phyloP scores from a whole-genome alignment of 352 stramenopile genomes.

The Blastocystis sp. region DNA sequence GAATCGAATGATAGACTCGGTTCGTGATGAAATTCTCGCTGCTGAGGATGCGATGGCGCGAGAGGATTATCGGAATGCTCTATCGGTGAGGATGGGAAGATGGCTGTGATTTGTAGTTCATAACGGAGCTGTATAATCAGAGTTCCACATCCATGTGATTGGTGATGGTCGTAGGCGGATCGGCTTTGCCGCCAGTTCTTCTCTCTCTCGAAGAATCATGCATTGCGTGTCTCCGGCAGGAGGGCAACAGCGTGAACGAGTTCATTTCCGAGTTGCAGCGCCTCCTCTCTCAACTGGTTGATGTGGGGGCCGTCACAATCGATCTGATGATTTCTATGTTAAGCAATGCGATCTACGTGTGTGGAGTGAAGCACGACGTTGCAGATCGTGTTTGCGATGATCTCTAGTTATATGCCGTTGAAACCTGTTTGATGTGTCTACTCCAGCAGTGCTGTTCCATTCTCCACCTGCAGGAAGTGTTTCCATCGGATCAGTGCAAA shows the following conservation, averaged over 20 bases:
- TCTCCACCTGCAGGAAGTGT: not conserved
- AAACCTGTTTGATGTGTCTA: not conserved
- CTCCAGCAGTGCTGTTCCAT: not conserved
- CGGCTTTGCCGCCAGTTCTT: not conserved
- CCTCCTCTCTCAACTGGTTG: not conserved
- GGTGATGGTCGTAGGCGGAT: not conserved
- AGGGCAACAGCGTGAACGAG: not conserved
- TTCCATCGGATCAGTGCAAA: not conserved
- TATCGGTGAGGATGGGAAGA: not conserved
- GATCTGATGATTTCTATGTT: not conserved
- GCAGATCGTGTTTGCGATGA: not conserved
- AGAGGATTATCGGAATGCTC: not conserved
- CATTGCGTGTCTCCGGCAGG: not conserved
- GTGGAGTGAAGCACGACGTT: not conserved
- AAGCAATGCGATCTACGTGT: slow-evolving; percentile 22
- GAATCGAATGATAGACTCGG: not conserved
- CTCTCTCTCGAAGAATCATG: not conserved
- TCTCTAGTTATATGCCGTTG: not conserved
- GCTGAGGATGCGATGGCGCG: not conserved
- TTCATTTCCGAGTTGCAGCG: not conserved
- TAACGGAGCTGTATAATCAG: not conserved
- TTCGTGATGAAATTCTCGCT: not conserved
- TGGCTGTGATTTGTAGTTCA: not conserved
- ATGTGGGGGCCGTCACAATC: not conserved
- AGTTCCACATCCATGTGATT: not conserved